phyloP scores from a whole-genome alignment of 257 asterid species.

The Striga asiatica region DNA sequence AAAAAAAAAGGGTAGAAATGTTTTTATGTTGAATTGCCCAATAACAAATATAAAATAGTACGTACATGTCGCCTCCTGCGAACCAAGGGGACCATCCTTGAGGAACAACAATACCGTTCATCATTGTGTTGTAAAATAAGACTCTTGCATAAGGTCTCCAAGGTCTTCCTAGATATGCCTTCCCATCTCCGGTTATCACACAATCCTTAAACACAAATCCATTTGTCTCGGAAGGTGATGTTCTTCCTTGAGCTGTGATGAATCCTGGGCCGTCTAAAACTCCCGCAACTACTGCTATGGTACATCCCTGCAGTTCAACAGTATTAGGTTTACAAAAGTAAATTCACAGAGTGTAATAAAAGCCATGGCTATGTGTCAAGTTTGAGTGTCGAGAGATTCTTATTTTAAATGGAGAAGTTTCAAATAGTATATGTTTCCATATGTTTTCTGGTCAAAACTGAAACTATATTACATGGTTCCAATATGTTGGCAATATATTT shows the following conservation, averaged over 20 bases:
- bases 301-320: conserved; percentile 51
- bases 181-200: conserved; percentile 26
- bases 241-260: conserved; percentile 63
- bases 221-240: conserved; percentile 5
- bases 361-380: too few species aligned
- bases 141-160: conserved; percentile 72
- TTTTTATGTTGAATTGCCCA: too few species aligned
- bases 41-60: too few species aligned
- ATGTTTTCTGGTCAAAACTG: too few species aligned
- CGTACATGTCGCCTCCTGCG: conserved; percentile 28
- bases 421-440: too few species aligned
- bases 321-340: too few species aligned
- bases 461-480: too few species aligned
- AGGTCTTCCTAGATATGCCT: conserved; percentile 41
- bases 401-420: too few species aligned
- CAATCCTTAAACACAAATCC: conserved; percentile 42
- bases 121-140: conserved; percentile 29
- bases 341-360: too few species aligned
- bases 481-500: too few species aligned
- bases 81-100: conserved; percentile 55
- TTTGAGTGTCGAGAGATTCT: too few species aligned
- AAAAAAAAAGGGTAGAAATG: background rate
- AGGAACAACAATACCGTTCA: conserved; percentile 39
- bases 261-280: conserved; percentile 35
- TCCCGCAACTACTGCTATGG: conserved; percentile 32